These are phyloP conservation scores for Ophiosphaerella herpotricha DNA, from an alignment of 2,329 filamentous ascomycete species.

Conservation along the genomic window DNA sequence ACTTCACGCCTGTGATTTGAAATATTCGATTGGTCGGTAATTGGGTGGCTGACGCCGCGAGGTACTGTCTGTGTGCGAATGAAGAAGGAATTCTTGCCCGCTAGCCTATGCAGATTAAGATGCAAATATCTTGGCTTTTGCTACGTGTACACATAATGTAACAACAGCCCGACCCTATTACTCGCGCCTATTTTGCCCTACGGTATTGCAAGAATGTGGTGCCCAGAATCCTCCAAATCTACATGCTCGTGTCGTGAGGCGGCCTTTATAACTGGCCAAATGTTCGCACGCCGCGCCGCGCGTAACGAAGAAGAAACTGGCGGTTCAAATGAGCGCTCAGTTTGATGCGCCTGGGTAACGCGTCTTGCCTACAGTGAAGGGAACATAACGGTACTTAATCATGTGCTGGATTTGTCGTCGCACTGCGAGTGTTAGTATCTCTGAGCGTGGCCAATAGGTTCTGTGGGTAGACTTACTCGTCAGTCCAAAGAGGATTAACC, in stretches of 20 bases:
- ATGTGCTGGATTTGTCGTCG: constrained; percentile 99
- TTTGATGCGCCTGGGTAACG: constrained; percentile 37
- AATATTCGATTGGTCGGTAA: no score
- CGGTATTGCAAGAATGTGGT: constrained; percentile 18
- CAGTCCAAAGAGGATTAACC: constrained; percentile 93
- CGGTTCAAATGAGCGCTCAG: constrained; percentile 14
- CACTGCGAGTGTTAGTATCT: constrained; percentile 62
- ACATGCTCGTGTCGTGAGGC: background rate
- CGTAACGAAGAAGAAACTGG: constrained; percentile 3
- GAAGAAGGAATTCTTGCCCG: no score
- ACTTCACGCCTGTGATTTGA: background rate
- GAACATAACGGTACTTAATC: constrained; percentile 99
- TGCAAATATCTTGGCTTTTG: constrained; percentile 8
- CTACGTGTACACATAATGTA: constrained; percentile 26
- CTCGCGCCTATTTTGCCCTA: constrained; percentile 2
- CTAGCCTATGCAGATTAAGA: constrained; percentile 8
- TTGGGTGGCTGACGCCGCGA: no score
- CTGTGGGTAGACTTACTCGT: constrained; percentile 71
- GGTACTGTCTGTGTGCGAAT: no score
- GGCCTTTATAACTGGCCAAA: constrained; percentile 1
- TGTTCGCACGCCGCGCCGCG: background rate
- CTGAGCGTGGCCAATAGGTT: background rate
- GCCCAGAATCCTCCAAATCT: constrained; percentile 24
- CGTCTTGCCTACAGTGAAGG: constrained; percentile 85
- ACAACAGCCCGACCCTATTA: constrained; percentile 17